Evolutionary conservation across 2,329 filamentous ascomycete species (phyloP).

Genomic region (Colletotrichum simmondsii): DNA sequence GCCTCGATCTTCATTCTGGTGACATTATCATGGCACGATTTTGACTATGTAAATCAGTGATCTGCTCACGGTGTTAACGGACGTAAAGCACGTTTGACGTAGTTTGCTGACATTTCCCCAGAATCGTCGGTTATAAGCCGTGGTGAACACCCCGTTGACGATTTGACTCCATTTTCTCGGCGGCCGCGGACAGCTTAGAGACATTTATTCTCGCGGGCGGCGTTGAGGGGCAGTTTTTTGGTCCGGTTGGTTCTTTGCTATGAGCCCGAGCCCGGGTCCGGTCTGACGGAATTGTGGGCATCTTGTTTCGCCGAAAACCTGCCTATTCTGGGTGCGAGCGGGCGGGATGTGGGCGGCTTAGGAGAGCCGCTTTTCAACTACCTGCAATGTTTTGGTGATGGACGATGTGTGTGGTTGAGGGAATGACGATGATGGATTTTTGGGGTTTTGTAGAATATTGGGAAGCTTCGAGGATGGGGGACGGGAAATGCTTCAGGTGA

Average conservation of each 20-base stretch:
- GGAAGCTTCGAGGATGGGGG: too few species aligned
- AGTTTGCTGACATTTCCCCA: neutral
- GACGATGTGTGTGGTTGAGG: too few species aligned
- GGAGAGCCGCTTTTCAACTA: too few species aligned
- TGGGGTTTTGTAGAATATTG: too few species aligned
- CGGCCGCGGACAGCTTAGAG: neutral
- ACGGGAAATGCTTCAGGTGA: too few species aligned
- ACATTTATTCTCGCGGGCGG: neutral
- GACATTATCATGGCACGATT: neutral
- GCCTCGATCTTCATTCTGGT: neutral
- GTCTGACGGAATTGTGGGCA: neutral
- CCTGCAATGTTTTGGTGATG: too few species aligned
- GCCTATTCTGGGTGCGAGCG: neutral
- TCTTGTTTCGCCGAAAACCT: neutral
- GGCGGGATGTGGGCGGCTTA: too few species aligned
- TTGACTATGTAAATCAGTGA: neutral
- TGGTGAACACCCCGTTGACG: neutral
- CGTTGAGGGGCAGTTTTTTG: neutral
- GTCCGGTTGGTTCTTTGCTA: neutral
- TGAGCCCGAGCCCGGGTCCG: too few species aligned
- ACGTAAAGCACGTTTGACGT: neutral
- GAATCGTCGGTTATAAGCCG: neutral
- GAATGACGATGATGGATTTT: too few species aligned
- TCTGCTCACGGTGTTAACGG: conserved; percentile 1
- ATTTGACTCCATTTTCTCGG: neutral